Percentiles rank a stretch among this genome's conserved stretches.
These are phyloP conservation scores for Penicillium dipodomyicola DNA, from an alignment of 495 filamentous ascomycete species.

Conservation along the genomic window DNA sequence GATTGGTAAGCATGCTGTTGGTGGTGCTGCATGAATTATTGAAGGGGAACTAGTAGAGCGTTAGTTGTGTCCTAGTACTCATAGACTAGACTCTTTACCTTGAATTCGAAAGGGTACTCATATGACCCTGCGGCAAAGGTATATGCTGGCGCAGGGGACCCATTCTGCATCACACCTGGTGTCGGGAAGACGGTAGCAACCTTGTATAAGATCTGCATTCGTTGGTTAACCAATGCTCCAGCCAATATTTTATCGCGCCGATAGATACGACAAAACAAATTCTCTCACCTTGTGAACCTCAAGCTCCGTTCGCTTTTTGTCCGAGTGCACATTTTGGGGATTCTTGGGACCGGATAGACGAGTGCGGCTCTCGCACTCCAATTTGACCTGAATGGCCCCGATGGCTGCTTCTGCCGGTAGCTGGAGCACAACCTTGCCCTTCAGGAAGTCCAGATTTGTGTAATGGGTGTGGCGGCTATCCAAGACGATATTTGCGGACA, in stretches of 20 bases:
- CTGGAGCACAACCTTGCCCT: conserved; percentile 63
- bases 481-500: conserved; percentile 77
- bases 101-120: conserved; percentile 89
- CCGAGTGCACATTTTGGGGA: conserved; percentile 57
- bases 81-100: conserved; percentile 44
- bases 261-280: conserved; percentile 2
- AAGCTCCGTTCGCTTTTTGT: conserved; percentile 58
- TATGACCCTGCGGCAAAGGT: conserved; percentile 74
- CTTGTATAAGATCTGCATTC: conserved; percentile 62
- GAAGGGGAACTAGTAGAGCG: conserved; percentile 63
- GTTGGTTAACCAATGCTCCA: conserved; percentile 13
- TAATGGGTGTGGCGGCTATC: conserved; percentile 73
- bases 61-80: neutral
- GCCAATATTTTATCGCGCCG: neutral
- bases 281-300: conserved; percentile 76
- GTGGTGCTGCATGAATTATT: conserved; percentile 78
- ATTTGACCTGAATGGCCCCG: conserved; percentile 80
- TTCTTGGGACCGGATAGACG: conserved; percentile 53
- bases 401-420: conserved; percentile 65
- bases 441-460: conserved; percentile 85
- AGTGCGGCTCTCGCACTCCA: conserved; percentile 85
- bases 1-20: conserved; percentile 56
- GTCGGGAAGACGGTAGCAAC: conserved; percentile 63
- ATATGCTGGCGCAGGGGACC: conserved; percentile 48
- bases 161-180: conserved; percentile 47